Evolutionary conservation across 2,329 filamentous ascomycete species (phyloP).

Genomic region (Arthrobotrys entomopaga): DNA sequence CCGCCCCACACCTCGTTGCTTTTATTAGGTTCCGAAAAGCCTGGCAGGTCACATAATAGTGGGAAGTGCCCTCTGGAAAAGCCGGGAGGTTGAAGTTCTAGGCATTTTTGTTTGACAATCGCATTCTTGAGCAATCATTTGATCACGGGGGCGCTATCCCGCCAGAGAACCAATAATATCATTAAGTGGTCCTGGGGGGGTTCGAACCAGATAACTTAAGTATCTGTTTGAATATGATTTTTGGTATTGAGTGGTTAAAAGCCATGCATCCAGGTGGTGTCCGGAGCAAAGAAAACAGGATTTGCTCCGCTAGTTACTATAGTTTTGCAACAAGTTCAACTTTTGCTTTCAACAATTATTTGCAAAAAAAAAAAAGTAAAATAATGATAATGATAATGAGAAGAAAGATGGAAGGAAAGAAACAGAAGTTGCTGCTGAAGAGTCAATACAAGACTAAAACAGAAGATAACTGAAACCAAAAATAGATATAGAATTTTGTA

Average conservation of each 20-base stretch:
- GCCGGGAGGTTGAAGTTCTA: constrained; percentile 11
- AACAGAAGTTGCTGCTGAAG: no score
- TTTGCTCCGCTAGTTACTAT: neutral
- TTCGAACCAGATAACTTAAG: neutral
- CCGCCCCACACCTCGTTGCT: constrained; percentile 35
- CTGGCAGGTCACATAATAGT: constrained; percentile 29
- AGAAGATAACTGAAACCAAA: no score
- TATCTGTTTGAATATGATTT: constrained; percentile 24
- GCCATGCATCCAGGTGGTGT: constrained; percentile 12
- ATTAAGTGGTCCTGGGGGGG: constrained; percentile 33
- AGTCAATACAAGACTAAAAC: no score
- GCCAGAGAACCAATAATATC: constrained; percentile 43
- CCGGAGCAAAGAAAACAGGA: constrained; percentile 5
- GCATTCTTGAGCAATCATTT: constrained; percentile 31
- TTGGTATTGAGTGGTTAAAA: constrained; percentile 18
- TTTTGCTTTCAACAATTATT: constrained; percentile 23
- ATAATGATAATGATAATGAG: no score
- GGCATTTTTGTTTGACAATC: constrained; percentile 6
- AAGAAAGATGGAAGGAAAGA: no score
- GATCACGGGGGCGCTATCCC: constrained; percentile 26
- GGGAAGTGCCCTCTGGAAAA: neutral
- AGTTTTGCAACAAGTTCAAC: constrained; percentile 29
- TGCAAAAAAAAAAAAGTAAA: no score
- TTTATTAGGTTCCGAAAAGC: constrained; percentile 44
- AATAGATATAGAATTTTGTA: neutral